Evolutionary conservation across 2,329 filamentous ascomycete genomes (phyloP).

Genomic region (Xylaria sp.): DNA sequence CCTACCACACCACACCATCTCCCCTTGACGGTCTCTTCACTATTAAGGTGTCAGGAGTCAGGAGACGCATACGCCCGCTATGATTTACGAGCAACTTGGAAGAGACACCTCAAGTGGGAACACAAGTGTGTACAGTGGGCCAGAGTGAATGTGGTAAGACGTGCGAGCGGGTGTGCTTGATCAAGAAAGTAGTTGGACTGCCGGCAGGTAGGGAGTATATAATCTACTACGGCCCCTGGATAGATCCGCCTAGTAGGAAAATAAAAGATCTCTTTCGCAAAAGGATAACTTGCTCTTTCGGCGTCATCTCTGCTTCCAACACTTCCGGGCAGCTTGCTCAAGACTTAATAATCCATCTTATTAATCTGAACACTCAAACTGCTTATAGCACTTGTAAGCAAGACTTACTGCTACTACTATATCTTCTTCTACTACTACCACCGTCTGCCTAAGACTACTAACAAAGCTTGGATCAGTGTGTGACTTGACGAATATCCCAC

Average conservation of each 20-base stretch:
- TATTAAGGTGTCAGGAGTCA: conserved; percentile 39
- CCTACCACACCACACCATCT: conserved; percentile 37
- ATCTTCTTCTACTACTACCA: no score
- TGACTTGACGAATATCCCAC: conserved; percentile 4
- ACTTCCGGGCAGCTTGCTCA: not conserved
- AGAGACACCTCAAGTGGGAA: conserved; percentile 24
- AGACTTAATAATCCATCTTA: not conserved
- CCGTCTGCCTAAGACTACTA: not conserved
- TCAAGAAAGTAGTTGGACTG: conserved; percentile 10
- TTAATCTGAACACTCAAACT: not conserved
- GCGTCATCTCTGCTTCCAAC: not conserved
- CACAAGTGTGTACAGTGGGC: conserved; percentile 31
- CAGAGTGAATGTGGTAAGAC: conserved; percentile 31
- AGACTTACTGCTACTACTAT: no score
- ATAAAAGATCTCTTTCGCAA: conserved; percentile 24
- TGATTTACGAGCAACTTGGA: conserved; percentile 28
- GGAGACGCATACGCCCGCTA: conserved; percentile 38
- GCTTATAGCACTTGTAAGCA: not conserved
- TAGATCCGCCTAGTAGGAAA: conserved; percentile 20
- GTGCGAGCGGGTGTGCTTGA: conserved; percentile 2
- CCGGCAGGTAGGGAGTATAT: conserved; percentile 18
- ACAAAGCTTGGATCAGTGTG: not conserved
- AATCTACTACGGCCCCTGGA: conserved; percentile 18
- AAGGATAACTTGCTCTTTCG: not conserved
- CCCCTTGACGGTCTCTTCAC: conserved; percentile 26